Evolutionary conservation across 1,284 basidiomycete genomes (phyloP).

Genomic region (Cutaneotrichosporon mucoides): DNA sequence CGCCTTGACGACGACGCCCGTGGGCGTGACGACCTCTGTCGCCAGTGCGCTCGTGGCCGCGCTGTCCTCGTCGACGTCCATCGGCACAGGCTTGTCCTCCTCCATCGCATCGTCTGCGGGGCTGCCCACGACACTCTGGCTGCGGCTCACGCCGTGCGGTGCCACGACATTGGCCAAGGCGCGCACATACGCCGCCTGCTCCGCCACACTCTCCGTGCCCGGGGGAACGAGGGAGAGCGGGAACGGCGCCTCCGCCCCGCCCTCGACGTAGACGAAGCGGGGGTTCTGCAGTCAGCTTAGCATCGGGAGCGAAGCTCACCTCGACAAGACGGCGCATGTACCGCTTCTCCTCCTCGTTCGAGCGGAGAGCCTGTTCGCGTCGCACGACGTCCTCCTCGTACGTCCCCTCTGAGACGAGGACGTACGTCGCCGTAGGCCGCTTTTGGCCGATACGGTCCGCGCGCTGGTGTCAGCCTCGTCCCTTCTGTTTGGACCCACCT

Average conservation of each 20-base stretch:
- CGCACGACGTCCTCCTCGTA: constrained; percentile 75
- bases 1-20: no score
- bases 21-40: no score
- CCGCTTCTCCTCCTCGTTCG: constrained; percentile 33
- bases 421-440: constrained; percentile 67
- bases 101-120: no score
- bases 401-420: constrained; percentile 69
- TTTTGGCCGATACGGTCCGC: constrained; percentile 80
- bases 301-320: background rate
- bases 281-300: constrained; percentile 16
- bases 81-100: no score
- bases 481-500: constrained; percentile 52
- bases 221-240: constrained; percentile 25
- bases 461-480: constrained; percentile 53
- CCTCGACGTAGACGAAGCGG: constrained; percentile 27
- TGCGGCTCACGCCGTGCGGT: no score
- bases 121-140: no score
- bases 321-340: constrained; percentile 40
- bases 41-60: no score
- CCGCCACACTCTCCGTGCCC: constrained; percentile 1
- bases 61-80: no score
- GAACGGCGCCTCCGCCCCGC: constrained; percentile 14
- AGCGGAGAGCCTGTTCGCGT: constrained; percentile 43
- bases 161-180: no score
- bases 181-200: background rate